phyloP scores from a whole-genome alignment of 148 eudicot species.

The Oxyria digyna region DNA sequence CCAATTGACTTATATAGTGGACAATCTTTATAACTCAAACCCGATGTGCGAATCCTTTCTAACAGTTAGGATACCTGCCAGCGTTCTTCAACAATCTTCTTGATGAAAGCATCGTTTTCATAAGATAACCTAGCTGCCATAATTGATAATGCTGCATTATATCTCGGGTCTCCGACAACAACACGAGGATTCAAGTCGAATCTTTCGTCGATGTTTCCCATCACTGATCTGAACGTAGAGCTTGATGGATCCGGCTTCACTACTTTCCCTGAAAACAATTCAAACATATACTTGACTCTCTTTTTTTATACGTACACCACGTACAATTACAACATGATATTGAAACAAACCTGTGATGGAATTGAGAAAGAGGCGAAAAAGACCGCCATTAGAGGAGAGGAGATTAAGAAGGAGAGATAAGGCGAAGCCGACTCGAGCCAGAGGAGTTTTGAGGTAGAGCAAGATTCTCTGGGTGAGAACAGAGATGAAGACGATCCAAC shows the following conservation, averaged over 20 bases:
- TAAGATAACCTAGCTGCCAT: conserved; percentile 51
- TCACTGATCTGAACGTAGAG: conserved; percentile 18
- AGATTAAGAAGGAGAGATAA: background rate
- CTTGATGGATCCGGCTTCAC: conserved; percentile 22
- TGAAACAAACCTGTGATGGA: background rate
- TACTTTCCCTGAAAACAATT: conserved; percentile 21
- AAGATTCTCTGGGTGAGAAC: conserved; percentile 4
- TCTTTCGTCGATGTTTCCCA: conserved; percentile 28
- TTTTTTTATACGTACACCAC: no score
- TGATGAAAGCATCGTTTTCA: conserved; percentile 34
- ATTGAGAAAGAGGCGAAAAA: conserved; percentile 3
- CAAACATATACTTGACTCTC: background rate
- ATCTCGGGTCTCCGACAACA: conserved; percentile 11
- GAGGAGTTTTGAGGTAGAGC: background rate
- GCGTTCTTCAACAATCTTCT: conserved; percentile 19
- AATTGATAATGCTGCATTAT: conserved; percentile 20
- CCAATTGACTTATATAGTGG: no score
- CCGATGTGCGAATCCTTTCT: no score
- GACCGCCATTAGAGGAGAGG: background rate
- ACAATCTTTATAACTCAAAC: no score
- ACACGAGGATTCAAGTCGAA: conserved; percentile 19
- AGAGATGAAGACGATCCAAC: conserved; percentile 7
- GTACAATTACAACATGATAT: no score
- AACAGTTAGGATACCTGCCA: conserved; percentile 40
- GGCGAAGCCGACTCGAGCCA: background rate